Evolutionary conservation across 2,329 filamentous ascomycete genomes (phyloP).

Genomic region (Alternaria angustiovoidea): DNA sequence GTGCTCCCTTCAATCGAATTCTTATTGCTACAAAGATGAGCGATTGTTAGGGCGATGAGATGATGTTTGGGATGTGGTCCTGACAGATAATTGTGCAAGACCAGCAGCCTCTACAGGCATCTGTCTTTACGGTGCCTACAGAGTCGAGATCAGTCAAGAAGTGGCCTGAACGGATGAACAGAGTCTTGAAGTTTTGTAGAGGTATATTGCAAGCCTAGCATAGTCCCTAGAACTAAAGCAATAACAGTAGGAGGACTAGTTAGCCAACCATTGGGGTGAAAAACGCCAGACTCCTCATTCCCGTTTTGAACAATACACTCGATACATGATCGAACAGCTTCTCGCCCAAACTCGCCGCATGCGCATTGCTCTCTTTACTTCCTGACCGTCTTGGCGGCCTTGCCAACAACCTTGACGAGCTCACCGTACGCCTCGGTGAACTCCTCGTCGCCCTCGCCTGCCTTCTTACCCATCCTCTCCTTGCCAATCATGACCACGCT

Average conservation of each 20-base stretch:
- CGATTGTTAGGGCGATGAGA: background rate
- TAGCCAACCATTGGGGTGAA: slow-evolving; percentile 3
- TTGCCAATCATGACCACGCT: slow-evolving; percentile 87
- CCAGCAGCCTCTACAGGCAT: background rate
- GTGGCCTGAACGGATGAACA: background rate
- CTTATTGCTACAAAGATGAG: background rate
- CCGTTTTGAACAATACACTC: slow-evolving; percentile 29
- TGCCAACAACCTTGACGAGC: slow-evolving; percentile 66
- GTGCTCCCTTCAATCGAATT: background rate
- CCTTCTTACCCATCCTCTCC: slow-evolving; percentile 58
- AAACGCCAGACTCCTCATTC: slow-evolving; percentile 28
- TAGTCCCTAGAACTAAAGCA: slow-evolving; percentile 2
- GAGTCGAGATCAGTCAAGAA: background rate
- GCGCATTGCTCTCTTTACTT: slow-evolving; percentile 46
- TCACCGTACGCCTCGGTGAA: slow-evolving; percentile 64
- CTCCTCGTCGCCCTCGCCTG: slow-evolving; percentile 56
- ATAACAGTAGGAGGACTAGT: slow-evolving; percentile 5
- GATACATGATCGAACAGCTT: slow-evolving; percentile 17
- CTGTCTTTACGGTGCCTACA: background rate
- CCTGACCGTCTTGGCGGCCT: slow-evolving; percentile 66
- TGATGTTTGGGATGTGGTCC: background rate
- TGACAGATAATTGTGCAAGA: background rate
- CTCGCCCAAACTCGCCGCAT: slow-evolving; percentile 10
- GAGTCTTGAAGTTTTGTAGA: background rate
- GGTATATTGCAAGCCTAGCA: slow-evolving; percentile 5